phyloP scores from a whole-genome alignment of 2,329 filamentous ascomycete species.

The Ophiostoma himal-ulmi region DNA sequence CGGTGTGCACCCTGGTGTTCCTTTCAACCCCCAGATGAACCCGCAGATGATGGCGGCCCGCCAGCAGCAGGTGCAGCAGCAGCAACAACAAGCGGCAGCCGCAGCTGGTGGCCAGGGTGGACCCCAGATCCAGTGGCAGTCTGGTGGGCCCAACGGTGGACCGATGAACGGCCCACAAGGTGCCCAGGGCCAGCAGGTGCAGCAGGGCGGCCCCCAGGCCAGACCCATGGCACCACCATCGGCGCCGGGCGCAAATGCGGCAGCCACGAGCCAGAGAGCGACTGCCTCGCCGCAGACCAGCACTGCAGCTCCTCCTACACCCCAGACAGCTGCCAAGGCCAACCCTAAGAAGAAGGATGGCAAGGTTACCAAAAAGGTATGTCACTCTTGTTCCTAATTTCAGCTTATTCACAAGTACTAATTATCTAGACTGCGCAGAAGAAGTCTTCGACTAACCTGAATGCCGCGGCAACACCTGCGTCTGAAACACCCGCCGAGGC shows the following conservation, averaged over 20 bases:
- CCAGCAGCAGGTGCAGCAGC: constrained; percentile 34
- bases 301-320: constrained; percentile 67
- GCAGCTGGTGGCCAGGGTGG: constrained; percentile 32
- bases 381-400: constrained; percentile 4
- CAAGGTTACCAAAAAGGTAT: constrained; percentile 63
- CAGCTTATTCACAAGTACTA: background rate
- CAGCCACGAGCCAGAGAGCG: constrained; percentile 47
- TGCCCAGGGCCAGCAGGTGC: constrained; percentile 45
- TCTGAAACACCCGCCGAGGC: constrained; percentile 51
- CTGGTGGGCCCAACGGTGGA: constrained; percentile 38
- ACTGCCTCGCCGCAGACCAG: constrained; percentile 58
- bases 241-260: constrained; percentile 42
- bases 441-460: constrained; percentile 54
- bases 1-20: constrained; percentile 57
- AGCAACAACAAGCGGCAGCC: constrained; percentile 22
- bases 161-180: constrained; percentile 36
- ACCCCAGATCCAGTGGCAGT: constrained; percentile 46
- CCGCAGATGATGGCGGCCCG: constrained; percentile 53
- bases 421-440: constrained; percentile 49
- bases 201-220: constrained; percentile 66
- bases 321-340: constrained; percentile 65
- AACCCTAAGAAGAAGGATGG: constrained; percentile 72
- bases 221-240: constrained; percentile 63
- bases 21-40: constrained; percentile 54
- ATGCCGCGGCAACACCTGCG: constrained; percentile 49